Conservation (phyloP, 2,329 filamentous ascomycete genomes). For the Xylaria sp. region DNA sequence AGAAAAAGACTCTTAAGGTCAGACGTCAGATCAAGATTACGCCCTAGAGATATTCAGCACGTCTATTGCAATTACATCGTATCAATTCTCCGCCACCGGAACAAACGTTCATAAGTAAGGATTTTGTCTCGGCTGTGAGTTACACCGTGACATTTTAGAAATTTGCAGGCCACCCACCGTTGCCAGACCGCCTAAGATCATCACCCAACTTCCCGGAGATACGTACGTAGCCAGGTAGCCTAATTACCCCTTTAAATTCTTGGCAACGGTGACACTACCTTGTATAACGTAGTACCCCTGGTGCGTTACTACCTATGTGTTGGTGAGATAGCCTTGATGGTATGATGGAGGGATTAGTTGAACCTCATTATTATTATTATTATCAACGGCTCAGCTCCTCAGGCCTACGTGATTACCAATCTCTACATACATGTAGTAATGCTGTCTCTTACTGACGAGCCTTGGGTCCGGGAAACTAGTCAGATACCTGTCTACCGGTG, state of each 20-base stretch:
- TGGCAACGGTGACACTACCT: constrained; percentile 8
- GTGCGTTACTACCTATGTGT: too few relatives aligned
- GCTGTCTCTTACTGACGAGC: too few relatives aligned
- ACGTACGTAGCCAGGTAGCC: neutral
- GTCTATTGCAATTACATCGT: neutral
- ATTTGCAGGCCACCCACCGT: neutral
- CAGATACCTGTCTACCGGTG: neutral
- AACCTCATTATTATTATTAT: too few relatives aligned
- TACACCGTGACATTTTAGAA: neutral
- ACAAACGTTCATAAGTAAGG: neutral
- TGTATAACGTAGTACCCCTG: neutral
- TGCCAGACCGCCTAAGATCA: neutral
- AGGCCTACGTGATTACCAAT: neutral
- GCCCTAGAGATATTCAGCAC: neutral
- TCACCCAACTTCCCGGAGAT: neutral
- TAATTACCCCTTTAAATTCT: neutral
- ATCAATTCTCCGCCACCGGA: neutral
- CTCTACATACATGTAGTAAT: neutral
- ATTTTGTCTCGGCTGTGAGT: neutral
- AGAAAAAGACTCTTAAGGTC: neutral
- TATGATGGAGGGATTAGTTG: too few relatives aligned
- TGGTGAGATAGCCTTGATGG: too few relatives aligned
- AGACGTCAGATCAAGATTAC: neutral
- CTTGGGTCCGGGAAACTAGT: too few relatives aligned
- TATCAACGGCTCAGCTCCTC: neutral